Percentiles rank a stretch among this genome's conserved stretches.
These are phyloP conservation scores for Phytomonas francai DNA, from an alignment of 208 protist genomes.

Conservation along the genomic window DNA sequence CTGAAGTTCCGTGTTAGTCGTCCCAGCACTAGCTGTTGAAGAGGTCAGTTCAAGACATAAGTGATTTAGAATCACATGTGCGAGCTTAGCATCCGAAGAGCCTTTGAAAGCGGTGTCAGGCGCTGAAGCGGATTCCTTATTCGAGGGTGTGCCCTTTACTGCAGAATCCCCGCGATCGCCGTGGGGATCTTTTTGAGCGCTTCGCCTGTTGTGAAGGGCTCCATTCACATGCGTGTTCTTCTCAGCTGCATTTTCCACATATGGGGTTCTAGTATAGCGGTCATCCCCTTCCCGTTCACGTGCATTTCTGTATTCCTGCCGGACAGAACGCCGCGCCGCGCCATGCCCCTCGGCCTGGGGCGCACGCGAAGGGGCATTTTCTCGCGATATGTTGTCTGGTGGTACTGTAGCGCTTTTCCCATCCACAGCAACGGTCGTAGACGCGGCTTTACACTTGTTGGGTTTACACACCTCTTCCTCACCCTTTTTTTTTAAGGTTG, in stretches of 20 bases:
- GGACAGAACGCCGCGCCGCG: not conserved
- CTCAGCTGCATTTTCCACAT: not conserved
- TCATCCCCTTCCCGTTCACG: not conserved
- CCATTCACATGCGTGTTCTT: not conserved
- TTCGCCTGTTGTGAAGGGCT: not conserved
- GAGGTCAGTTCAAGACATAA: not conserved
- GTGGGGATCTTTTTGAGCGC: not conserved
- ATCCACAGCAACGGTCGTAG: not conserved
- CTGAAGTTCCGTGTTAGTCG: not conserved
- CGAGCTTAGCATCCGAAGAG: not conserved
- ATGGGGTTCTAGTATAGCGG: not conserved
- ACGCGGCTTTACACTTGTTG: not conserved
- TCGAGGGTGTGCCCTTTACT: not conserved
- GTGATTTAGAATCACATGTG: not conserved
- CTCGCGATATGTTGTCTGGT: not conserved
- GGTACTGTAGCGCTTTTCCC: not conserved
- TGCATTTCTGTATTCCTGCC: not conserved
- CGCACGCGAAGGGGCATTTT: not conserved
- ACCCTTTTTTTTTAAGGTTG: not conserved
- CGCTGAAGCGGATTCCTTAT: not conserved
- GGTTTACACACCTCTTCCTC: not conserved
- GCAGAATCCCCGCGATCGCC: not conserved
- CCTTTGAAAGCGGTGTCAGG: not conserved
- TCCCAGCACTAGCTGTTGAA: not conserved
- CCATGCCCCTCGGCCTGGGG: not conserved